Evolutionary conservation across 768 basidiomycete genomes (phyloP).

Genomic region (Boletus coccyginus): DNA sequence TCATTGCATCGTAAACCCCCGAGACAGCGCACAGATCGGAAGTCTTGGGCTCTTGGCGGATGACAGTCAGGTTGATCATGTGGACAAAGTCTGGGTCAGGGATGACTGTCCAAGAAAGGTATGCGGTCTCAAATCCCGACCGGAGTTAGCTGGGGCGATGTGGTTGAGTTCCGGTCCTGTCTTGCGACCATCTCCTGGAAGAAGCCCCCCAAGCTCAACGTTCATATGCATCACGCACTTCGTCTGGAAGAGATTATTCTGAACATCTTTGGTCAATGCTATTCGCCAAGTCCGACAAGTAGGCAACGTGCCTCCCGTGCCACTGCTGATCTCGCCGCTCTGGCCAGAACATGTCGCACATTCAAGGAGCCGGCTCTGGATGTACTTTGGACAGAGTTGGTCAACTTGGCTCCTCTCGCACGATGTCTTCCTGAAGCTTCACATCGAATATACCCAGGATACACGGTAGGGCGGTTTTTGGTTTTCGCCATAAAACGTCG

Average conservation of each 20-base stretch:
- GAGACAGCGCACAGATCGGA: too few species aligned
- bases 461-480: background rate
- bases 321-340: background rate
- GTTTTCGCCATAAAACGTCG: background rate
- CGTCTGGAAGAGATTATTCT: slow-evolving; percentile 6
- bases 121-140: too few species aligned
- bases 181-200: background rate
- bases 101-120: too few species aligned
- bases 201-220: background rate
- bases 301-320: background rate
- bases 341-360: slow-evolving; percentile 6
- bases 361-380: slow-evolving; percentile 7
- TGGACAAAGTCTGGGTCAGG: too few species aligned
- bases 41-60: too few species aligned
- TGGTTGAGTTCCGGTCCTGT: background rate
- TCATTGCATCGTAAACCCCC: too few species aligned
- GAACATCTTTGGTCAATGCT: slow-evolving; percentile 4
- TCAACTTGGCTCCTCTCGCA: slow-evolving; percentile 1
- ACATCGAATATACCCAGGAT: slow-evolving; percentile 11
- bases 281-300: background rate
- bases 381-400: slow-evolving; percentile 7
- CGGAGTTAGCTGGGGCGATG: too few species aligned
- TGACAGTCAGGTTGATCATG: too few species aligned
- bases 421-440: slow-evolving; percentile 7
- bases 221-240: slow-evolving; percentile 10